Evolutionary conservation across 345 rosid species (phyloP).

Genomic region (Salix purpurea): DNA sequence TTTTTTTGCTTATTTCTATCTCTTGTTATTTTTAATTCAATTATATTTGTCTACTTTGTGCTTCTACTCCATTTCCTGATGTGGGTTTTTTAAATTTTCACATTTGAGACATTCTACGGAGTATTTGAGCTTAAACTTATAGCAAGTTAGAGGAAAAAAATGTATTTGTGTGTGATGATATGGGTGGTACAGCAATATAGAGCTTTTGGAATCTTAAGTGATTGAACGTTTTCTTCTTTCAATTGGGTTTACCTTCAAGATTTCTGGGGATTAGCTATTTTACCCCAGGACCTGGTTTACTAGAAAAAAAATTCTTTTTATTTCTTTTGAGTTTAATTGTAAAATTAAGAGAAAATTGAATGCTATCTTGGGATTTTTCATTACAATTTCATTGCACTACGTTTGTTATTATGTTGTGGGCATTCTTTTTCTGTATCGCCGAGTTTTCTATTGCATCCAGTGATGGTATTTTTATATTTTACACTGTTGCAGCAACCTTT

Average conservation of each 20-base stretch:
- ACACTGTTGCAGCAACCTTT: conserved; percentile 63
- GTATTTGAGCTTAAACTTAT: too few relatives aligned
- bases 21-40: not conserved
- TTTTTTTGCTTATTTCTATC: not conserved
- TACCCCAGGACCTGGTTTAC: not conserved
- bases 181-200: not conserved
- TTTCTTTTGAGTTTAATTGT: not conserved
- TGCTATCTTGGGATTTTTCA: not conserved
- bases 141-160: too few relatives aligned
- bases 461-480: not conserved
- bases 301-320: not conserved
- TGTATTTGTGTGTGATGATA: not conserved
- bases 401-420: not conserved
- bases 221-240: not conserved
- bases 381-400: not conserved
- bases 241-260: not conserved
- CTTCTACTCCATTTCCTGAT: not conserved
- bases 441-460: not conserved
- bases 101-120: too few relatives aligned
- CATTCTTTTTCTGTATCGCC: not conserved
- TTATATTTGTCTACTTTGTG: not conserved
- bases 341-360: not conserved
- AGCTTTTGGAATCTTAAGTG: not conserved
- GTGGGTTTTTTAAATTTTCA: not conserved
- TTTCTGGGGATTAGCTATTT: not conserved